Conservation (phyloP, 2,329 filamentous ascomycete species). For the Neofusicoccum ribis region DNA sequence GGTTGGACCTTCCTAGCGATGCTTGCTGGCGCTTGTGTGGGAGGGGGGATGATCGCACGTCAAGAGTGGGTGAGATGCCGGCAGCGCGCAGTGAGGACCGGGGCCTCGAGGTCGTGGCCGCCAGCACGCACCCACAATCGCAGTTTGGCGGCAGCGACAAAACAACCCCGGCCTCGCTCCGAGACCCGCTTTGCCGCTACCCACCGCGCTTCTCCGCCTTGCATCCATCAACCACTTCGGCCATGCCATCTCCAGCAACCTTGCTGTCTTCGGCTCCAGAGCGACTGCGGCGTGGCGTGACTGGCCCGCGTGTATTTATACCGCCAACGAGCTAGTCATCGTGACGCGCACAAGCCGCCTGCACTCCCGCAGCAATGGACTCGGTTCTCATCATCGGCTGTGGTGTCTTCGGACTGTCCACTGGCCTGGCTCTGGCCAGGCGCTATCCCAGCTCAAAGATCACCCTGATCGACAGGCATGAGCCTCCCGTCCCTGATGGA, state of each 20-base stretch:
- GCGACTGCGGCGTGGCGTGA: background rate
- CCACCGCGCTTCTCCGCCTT: background rate
- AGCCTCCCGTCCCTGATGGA: conserved; percentile 16
- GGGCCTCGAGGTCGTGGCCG: background rate
- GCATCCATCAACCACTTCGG: background rate
- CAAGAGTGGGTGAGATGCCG: conserved; percentile 6
- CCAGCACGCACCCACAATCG: fast-evolving
- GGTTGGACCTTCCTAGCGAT: conserved; percentile 1
- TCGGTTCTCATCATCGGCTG: conserved; percentile 7
- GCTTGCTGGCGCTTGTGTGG: background rate
- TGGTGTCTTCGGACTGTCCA: conserved; percentile 18
- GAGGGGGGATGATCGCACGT: conserved; percentile 1
- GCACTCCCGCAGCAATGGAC: background rate
- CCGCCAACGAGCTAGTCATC: background rate
- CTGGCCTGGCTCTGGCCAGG: conserved; percentile 13
- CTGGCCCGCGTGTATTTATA: background rate
- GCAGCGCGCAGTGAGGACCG: background rate
- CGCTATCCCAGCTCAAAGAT: conserved; percentile 1
- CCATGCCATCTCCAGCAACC: background rate
- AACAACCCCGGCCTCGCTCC: background rate
- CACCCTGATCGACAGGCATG: conserved; percentile 11
- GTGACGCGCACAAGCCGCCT: background rate
- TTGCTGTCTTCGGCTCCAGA: background rate
- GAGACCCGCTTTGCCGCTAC: background rate
- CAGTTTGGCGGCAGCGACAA: background rate